A percentile compares a stretch with the other conserved stretches of the same genome.
phyloP scores from a whole-genome alignment of 1,139 yeast species.

The Taiozyma sp. region DNA sequence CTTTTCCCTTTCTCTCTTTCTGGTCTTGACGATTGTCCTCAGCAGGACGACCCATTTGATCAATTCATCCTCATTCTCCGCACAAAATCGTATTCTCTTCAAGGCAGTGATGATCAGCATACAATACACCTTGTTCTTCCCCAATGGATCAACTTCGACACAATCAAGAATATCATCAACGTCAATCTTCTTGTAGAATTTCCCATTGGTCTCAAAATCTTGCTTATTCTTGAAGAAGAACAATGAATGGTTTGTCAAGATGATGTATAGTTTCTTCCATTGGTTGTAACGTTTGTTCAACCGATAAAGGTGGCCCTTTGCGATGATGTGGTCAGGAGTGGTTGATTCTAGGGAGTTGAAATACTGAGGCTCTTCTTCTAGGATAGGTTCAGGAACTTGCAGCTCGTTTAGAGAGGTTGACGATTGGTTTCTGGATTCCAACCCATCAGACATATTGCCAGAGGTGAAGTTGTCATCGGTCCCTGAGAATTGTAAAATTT shows the following conservation, averaged over 20 bases:
- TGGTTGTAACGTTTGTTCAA: slow-evolving; percentile 40
- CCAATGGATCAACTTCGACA: slow-evolving; percentile 46
- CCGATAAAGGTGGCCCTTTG: slow-evolving; percentile 37
- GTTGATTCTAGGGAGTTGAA: slow-evolving; percentile 21
- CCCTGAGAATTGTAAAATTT: slow-evolving; percentile 16
- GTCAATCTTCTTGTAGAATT: slow-evolving; percentile 29
- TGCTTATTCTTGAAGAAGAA: slow-evolving; percentile 35
- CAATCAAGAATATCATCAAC: slow-evolving; percentile 42
- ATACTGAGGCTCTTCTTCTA: slow-evolving; percentile 12
- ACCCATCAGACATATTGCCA: slow-evolving; percentile 26
- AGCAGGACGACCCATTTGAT: slow-evolving; percentile 38
- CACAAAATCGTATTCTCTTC: slow-evolving; percentile 41
- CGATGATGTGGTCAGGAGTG: slow-evolving; percentile 33
- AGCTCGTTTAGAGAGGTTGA: neutral
- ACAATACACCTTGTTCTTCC: slow-evolving; percentile 40
- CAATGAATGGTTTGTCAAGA: slow-evolving; percentile 37
- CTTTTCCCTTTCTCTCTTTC: slow-evolving; percentile 8
- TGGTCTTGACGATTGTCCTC: slow-evolving; percentile 17
- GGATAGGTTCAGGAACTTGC: slow-evolving; percentile 6
- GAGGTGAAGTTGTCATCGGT: slow-evolving; percentile 29
- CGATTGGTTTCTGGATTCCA: neutral
- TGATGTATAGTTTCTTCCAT: slow-evolving; percentile 41
- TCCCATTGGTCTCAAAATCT: slow-evolving; percentile 18
- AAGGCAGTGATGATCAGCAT: slow-evolving; percentile 42
- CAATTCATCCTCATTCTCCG: slow-evolving; percentile 41